Conservation (phyloP, 2,329 filamentous ascomycete species). For the Pseudogymnoascus verrucosus region DNA sequence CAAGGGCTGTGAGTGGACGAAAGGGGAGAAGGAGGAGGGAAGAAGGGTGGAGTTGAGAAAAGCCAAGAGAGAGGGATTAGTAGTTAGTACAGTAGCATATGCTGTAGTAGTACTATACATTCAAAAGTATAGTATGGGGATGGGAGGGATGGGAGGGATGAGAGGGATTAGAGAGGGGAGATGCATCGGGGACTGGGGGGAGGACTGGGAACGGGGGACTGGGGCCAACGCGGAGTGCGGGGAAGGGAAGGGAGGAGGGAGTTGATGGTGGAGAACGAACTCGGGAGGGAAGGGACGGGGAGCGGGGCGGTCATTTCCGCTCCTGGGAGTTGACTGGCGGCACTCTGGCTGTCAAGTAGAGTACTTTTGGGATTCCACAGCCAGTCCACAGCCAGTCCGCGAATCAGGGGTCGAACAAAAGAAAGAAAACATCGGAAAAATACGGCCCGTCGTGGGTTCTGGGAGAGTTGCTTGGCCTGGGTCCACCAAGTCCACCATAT, state of each 20-base stretch:
- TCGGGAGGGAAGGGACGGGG: constrained; percentile 3
- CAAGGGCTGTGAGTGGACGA: not conserved
- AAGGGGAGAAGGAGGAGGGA: constrained; percentile 2
- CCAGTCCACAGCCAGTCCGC: not conserved
- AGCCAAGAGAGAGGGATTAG: not conserved
- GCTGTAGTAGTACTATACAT: not conserved
- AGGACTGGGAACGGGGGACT: not conserved
- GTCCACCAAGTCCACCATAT: not conserved
- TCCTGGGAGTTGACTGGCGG: not conserved
- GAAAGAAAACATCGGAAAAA: not conserved
- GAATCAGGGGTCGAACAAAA: constrained; percentile 1
- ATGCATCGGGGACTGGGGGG: constrained; percentile 5
- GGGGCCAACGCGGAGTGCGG: constrained; percentile 3
- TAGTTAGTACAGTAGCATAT: not conserved
- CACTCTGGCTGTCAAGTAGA: not conserved
- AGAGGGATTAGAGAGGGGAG: not conserved
- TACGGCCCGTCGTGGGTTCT: not conserved
- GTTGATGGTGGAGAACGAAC: not conserved
- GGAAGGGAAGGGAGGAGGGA: not conserved
- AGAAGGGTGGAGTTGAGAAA: not conserved
- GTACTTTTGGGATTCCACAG: not conserved
- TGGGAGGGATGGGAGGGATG: not conserved
- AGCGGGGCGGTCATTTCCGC: constrained; percentile 1
- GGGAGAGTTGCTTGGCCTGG: not conserved
- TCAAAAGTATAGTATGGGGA: not conserved